Evolutionary conservation across 2,329 filamentous ascomycete genomes (phyloP), one percentile per base, ranked within the genome.

Genomic region (Lasiodiplodia theobromae): DNA sequence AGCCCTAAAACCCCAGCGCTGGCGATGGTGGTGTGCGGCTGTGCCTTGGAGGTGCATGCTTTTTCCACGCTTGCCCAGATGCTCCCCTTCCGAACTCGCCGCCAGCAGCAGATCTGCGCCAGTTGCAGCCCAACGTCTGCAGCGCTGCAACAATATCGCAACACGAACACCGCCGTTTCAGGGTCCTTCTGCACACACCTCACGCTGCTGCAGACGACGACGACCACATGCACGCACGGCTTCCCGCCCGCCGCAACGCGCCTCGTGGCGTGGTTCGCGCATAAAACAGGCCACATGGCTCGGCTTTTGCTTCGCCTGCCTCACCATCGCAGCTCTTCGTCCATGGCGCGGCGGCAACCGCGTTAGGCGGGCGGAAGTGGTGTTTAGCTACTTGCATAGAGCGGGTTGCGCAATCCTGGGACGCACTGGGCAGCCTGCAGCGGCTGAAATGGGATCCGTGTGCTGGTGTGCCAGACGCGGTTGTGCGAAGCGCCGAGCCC

Each of bases 161-260:
- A 67, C 65, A 60, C 65, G 65, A 67, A 58, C 54, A 51, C 65
- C 54, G 53, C 28, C 40, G 65, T 67, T 67, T 67, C 65, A 67
- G 53, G 54, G 54, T 52, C 53, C 28, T 60, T 52, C 18, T 23
- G 54, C 34, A 12, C 54, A 21, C 21, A 11, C 54, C 40, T 52
- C 51, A 56, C 49, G 31, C 47, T 11, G 40, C 58, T 63, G 49
- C 49, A 63, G 58, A 49, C 56, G 56, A 18, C 23, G 23, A 40
- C 56, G 12, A 58, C 40, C 6, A 23, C 58, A 60, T 47, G 57
- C 57, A 60, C 31, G 57, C 31, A 34, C 31, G 31, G 31, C 57
- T 37, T 60, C 56, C 56, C 38, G 37, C 56, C n/a, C 6, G 37
- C 56, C 28, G 40, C 54, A 28, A 18, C 44, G 11, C 18, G 38